Evolutionary conservation across 495 filamentous ascomycete species (phyloP), one percentile per base, ranked within the genome.

Genomic region (Hyphodiscus hymeniophilus): DNA sequence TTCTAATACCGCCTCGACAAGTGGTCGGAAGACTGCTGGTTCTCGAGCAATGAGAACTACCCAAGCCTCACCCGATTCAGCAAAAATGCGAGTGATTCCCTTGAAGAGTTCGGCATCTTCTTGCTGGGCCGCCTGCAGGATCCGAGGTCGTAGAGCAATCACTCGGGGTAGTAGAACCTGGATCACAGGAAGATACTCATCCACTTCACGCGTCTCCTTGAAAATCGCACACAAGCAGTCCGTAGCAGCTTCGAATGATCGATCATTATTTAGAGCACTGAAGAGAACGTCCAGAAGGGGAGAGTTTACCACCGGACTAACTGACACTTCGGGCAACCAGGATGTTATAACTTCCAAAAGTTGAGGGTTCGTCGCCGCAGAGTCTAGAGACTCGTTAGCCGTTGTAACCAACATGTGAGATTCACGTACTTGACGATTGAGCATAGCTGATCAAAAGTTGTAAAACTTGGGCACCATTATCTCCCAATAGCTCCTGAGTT

Each of bases 51-150:
- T 85, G 26, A 94, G 71, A 38, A 97, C 76, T 0, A 87, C 85
- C 92, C 92, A 99, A 7, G 89, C 80, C 60, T 94, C 88, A 51
- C 92, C 92, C 20, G 94, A 89, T 60, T 96, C 91, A 1, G 92
- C 80, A 58, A 97, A 95, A 21, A 99, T 73, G 51, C 84, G 75
- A 4, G 92, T 94, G 31, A 94, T 69, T 22, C 89, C 88, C 63
- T 87, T 94, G 70, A 86, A 94, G 0, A 74, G 77, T 38, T 97
- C 94, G n/a, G 72, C 66, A 63, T 97, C 92, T 50, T 92, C 89
- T 22, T 82, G 77, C 30, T 84, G 77, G 13, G 83, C 84, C n/a
- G 82, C 66, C 53, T 82, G 71, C 20, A 71, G 70, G 50, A 99
- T 89, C 63, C 84, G 87, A 1, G 89, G 85, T 47, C 75, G 78